A percentile compares a stretch with the other conserved stretches of the same genome.
Evolutionary conservation across 164 flowering plant genomes (phyloP).

Genomic region (Stephania japonica): DNA sequence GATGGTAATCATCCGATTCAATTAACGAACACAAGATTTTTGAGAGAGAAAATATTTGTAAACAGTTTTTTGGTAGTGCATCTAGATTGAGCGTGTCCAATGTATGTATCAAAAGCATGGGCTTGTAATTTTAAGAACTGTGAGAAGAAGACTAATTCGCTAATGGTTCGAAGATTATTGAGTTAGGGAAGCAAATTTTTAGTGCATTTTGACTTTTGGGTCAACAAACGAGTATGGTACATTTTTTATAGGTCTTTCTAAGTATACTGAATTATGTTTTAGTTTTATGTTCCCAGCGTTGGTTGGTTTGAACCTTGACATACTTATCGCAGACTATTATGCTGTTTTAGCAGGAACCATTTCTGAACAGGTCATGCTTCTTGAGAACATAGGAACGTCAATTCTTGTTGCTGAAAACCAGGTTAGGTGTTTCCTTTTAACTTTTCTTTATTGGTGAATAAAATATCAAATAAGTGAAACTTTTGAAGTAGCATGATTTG

Average conservation of each 20-base stretch:
- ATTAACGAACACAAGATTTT: no score
- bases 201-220: no score
- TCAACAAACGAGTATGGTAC: background rate
- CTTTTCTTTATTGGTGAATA: no score
- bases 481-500: background rate
- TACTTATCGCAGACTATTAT: background rate
- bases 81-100: no score
- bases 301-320: background rate
- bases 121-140: no score
- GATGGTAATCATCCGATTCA: background rate
- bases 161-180: no score
- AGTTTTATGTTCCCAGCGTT: background rate
- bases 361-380: conserved; percentile 91
- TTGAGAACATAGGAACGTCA: conserved; percentile 95
- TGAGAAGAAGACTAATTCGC: no score
- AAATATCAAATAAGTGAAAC: no score
- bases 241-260: background rate
- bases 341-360: conserved; percentile 52
- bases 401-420: conserved; percentile 85
- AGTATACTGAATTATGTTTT: background rate
- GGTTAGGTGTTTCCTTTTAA: conserved; percentile 31
- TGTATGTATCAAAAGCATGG: no score
- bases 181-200: no score
- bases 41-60: no score
- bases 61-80: no score